Conservation (phyloP, 768 basidiomycete species). For the Suillus bovinus region DNA sequence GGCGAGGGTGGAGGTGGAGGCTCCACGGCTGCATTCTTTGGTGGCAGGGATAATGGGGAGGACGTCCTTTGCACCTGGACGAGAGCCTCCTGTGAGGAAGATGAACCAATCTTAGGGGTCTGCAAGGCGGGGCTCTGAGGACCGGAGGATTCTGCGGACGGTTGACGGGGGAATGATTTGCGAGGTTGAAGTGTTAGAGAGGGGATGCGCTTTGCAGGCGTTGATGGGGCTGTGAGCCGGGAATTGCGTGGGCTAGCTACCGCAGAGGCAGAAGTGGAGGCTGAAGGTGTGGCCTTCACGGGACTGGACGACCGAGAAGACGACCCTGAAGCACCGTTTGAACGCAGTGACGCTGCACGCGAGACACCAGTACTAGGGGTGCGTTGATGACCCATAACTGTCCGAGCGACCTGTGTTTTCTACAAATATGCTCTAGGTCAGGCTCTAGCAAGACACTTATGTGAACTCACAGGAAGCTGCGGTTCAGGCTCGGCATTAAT, state of each 20-base stretch:
- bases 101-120: constrained; percentile 32
- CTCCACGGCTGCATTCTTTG: constrained; percentile 33
- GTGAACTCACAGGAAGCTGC: constrained; percentile 24
- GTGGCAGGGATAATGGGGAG: constrained; percentile 40
- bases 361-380: constrained; percentile 51
- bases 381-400: constrained; percentile 56
- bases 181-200: constrained; percentile 49
- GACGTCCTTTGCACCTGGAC: constrained; percentile 33
- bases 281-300: constrained; percentile 40
- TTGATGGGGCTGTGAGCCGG: constrained; percentile 38
- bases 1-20: constrained; percentile 24
- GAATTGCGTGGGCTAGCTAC: constrained; percentile 26
- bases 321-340: constrained; percentile 36
- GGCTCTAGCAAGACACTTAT: not conserved
- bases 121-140: constrained; percentile 30
- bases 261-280: constrained; percentile 32
- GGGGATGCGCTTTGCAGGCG: constrained; percentile 60
- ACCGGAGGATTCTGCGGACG: constrained; percentile 38
- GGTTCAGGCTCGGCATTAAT: constrained; percentile 37
- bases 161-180: constrained; percentile 48
- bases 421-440: constrained; percentile 13
- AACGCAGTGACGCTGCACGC: constrained; percentile 43
- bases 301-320: constrained; percentile 72
- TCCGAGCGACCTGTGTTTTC: constrained; percentile 31
- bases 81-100: constrained; percentile 26